A percentile compares a stretch with the other conserved stretches of the same genome.
Evolutionary conservation across 176 grass and related monocot genomes (phyloP).

Genomic region (Juncus effusus): DNA sequence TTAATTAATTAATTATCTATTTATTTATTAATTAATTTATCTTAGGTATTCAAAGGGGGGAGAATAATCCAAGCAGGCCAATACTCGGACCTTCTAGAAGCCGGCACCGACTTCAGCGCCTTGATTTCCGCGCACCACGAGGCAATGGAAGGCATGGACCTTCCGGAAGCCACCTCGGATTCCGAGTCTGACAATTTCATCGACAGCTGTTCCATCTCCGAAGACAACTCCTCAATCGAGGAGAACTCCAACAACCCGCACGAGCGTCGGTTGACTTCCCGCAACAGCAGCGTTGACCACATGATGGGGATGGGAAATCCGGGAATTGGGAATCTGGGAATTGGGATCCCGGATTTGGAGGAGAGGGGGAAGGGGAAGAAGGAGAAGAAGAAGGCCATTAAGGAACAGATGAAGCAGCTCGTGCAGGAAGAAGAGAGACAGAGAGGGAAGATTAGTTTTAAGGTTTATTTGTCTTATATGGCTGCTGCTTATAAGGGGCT

Average conservation of each 20-base stretch:
- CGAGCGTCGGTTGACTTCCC: slow-evolving; percentile 55
- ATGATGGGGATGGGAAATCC: slow-evolving; percentile 34
- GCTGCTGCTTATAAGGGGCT: slow-evolving; percentile 82
- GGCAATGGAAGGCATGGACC: slow-evolving; percentile 87
- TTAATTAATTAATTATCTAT: not conserved
- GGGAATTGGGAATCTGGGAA: too few relatives aligned
- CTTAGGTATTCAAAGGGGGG: slow-evolving; percentile 87
- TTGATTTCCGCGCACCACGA: slow-evolving; percentile 89
- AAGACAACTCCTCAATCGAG: slow-evolving; percentile 38
- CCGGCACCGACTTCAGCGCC: slow-evolving; percentile 88
- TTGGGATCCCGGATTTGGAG: slow-evolving; percentile 43
- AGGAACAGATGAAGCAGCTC: slow-evolving; percentile 45
- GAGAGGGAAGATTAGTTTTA: slow-evolving; percentile 80
- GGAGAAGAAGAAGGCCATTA: slow-evolving; percentile 44
- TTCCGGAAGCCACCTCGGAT: slow-evolving; percentile 49
- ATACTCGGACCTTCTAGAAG: slow-evolving; percentile 85
- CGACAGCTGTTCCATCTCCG: slow-evolving; percentile 19
- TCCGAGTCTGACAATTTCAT: slow-evolving; percentile 22
- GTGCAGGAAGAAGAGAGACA: slow-evolving; percentile 83
- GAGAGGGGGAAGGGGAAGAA: slow-evolving; percentile 30
- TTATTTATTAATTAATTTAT: not conserved
- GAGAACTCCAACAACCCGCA: slow-evolving; percentile 46
- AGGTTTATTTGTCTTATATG: slow-evolving; percentile 97
- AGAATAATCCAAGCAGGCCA: slow-evolving; percentile 86
- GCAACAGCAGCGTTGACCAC: slow-evolving; percentile 74